phyloP scores from a whole-genome alignment of 1,284 basidiomycete species.

The Cryptococcus sp. region DNA sequence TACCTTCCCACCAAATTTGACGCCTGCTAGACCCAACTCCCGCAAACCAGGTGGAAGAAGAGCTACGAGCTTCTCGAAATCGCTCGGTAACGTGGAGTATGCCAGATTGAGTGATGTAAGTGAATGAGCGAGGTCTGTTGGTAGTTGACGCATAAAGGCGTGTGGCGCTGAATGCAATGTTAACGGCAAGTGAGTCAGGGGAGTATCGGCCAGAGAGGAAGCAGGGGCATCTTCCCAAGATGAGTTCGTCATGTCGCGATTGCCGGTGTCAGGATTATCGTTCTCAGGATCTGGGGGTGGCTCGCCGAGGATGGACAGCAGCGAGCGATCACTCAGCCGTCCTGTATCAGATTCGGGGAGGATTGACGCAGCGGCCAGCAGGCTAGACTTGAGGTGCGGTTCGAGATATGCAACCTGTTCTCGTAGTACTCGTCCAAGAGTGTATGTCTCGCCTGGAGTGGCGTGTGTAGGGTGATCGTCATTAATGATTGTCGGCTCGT shows the following conservation, averaged over 20 bases:
- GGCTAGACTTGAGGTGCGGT: constrained; percentile 27
- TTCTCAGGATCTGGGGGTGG: constrained; percentile 1
- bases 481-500: neutral
- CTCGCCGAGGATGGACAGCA: constrained; percentile 23
- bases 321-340: constrained; percentile 24
- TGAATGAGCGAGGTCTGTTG: constrained; percentile 13
- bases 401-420: constrained; percentile 35
- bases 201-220: neutral
- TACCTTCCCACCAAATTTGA: constrained; percentile 4
- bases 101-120: constrained; percentile 41
- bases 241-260: neutral
- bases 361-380: constrained; percentile 24
- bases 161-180: constrained; percentile 32
- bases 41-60: constrained; percentile 29
- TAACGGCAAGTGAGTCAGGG: constrained; percentile 27
- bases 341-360: constrained; percentile 11
- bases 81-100: constrained; percentile 27
- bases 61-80: constrained; percentile 28
- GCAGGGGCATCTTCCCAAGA: constrained; percentile 7
- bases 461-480: constrained; percentile 3
- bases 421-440: constrained; percentile 29
- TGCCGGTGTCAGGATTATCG: neutral
- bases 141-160: constrained; percentile 25
- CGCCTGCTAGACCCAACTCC: constrained; percentile 33
- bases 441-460: constrained; percentile 8